A percentile compares a stretch with the other conserved stretches of the same genome.
Conservation (phyloP, 1,139 yeast species). For the Hyphopichia pseudoburtonii region DNA sequence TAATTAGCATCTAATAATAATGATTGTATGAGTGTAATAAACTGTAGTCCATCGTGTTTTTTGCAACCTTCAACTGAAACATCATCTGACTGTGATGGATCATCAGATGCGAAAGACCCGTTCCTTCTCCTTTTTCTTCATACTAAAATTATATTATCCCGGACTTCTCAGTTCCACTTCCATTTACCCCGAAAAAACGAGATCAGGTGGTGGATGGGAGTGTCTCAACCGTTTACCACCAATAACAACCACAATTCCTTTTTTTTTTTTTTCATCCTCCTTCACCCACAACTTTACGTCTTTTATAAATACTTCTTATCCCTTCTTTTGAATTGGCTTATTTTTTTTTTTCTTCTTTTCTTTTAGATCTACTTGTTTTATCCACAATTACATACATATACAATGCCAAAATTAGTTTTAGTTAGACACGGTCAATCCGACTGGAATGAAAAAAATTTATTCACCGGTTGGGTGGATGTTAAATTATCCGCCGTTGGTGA, state of each 20-base stretch:
- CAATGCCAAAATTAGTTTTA: constrained; percentile 69
- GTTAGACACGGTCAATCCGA: constrained; percentile 99
- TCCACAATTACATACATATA: constrained; percentile 5
- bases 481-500: constrained; percentile 80
- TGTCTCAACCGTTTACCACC: too few species aligned
- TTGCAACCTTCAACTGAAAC: constrained; percentile 1
- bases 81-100: too few species aligned
- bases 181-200: too few species aligned
- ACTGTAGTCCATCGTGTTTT: too few species aligned
- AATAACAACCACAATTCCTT: not conserved
- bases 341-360: not conserved
- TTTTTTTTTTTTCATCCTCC: not conserved
- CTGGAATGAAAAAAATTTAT: constrained; percentile 97
- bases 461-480: constrained; percentile 99
- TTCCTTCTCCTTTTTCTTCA: too few species aligned
- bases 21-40: too few species aligned
- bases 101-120: too few species aligned
- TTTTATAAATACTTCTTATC: not conserved
- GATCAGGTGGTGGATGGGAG: constrained; percentile 5
- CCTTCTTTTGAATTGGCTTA: not conserved
- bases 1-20: constrained; percentile 6
- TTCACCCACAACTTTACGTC: not conserved
- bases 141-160: too few species aligned
- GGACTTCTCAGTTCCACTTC: constrained; percentile 8
- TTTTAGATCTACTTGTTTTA: not conserved